Conservation (phyloP, 106 monocot genomes). For the Vanilla planifolia region DNA sequence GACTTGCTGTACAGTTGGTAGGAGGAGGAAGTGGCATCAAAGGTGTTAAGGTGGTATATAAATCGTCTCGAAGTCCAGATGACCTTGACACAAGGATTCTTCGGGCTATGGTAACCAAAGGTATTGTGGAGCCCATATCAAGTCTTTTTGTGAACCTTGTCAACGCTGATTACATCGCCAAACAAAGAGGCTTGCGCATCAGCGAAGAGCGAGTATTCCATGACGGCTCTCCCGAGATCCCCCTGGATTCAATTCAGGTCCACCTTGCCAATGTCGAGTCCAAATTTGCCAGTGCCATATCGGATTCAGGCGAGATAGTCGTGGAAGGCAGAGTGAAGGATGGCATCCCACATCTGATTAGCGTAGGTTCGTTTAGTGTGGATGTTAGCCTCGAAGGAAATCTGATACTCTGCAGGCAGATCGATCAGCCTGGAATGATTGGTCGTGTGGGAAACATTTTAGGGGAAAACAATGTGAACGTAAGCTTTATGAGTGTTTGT, state of each 20-base stretch:
- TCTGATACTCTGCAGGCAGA: constrained; percentile 50
- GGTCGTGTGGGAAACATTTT: constrained; percentile 43
- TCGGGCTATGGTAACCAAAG: constrained; percentile 81
- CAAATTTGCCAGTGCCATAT: constrained; percentile 69
- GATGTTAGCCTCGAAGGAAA: constrained; percentile 81
- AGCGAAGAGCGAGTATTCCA: constrained; percentile 55
- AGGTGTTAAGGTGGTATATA: constrained; percentile 66
- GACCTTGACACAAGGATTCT: constrained; percentile 83
- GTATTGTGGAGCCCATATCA: constrained; percentile 77
- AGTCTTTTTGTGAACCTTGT: constrained; percentile 68
- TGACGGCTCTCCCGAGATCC: constrained; percentile 45
- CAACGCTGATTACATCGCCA: constrained; percentile 78
- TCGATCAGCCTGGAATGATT: constrained; percentile 59
- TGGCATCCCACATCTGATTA: constrained; percentile 55
- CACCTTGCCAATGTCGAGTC: constrained; percentile 54
- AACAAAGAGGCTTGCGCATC: constrained; percentile 69
- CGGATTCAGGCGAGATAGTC: constrained; percentile 48
- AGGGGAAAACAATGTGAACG: constrained; percentile 37
- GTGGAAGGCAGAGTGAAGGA: constrained; percentile 82
- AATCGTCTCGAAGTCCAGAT: constrained; percentile 57
- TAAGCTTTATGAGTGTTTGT: constrained; percentile 80
- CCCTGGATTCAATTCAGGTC: constrained; percentile 70
- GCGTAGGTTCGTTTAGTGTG: constrained; percentile 57
- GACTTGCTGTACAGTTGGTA: constrained; percentile 73
- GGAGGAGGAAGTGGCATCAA: constrained; percentile 67